Evolutionary conservation across 2,329 filamentous ascomycete species (phyloP), one percentile per base, ranked within the genome.

Genomic region (Hypoxylon sp.): DNA sequence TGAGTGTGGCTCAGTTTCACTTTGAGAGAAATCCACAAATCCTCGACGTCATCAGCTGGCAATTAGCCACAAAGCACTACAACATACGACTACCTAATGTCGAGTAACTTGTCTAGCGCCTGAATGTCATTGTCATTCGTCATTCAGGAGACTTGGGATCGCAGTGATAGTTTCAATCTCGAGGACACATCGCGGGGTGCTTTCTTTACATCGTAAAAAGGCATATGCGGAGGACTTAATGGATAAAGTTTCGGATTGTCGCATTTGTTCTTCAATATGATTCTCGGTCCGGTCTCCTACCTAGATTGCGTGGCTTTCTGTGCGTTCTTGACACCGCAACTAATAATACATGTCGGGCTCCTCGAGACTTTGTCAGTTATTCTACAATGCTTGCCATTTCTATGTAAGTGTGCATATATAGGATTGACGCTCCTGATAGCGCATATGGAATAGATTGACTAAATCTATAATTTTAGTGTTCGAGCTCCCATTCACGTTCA

Each of bases 281-380:
- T 93, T 65, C 83, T 96, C 45, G 87, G 87, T 36, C 89, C 91
- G 63, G 87, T 96, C 48, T 93, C 90, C 5, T 91, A 91, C 78
- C 77, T 93, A 28, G 93, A 96, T 81, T 94, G 91, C 81, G 63
- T 91, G 30, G 87, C 90, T 63, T 96, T 94, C 75, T 85, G 92
- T 52, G 56, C 90, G 45, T 90, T 93, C 74, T 85, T 95, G 13
- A 82, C 88, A 2, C 91, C 91, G 2, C 91, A 94, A 79, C 82
- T 96, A 38, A 80, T 95, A 34, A 80, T 90, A 69, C 87, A 90
- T 63, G 89, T 90, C 67, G 91, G 91, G 28, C 74, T 92, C 14
- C 79, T 89, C 61, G 80, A 83, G 52, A 89, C 90, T 1, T 75
- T 87, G 28, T 74, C 80, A 69, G 90, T 89, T 76, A 85, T 85